Percentiles rank a stretch among this genome's conserved stretches.
These are phyloP conservation scores for Bombardia bombarda DNA, from an alignment of 495 filamentous ascomycete genomes.

Conservation along the genomic window DNA sequence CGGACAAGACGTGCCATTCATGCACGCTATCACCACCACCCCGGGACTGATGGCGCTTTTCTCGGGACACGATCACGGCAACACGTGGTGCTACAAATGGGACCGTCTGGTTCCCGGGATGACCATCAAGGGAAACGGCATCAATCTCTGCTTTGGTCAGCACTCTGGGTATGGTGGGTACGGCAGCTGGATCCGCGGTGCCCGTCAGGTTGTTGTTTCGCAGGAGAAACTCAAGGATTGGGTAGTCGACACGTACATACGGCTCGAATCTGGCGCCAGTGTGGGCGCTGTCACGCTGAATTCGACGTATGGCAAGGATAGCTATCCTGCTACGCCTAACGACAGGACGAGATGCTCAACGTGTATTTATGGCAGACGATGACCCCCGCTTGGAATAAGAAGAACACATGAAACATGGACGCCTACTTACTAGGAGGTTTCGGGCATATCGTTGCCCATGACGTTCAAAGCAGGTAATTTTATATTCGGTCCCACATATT, in stretches of 20 bases:
- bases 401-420: too few species aligned
- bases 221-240: slow-evolving; percentile 25
- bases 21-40: slow-evolving; percentile 51
- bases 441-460: too few species aligned
- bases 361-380: background rate
- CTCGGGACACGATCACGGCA: slow-evolving; percentile 63
- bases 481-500: too few species aligned
- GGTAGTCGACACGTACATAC: slow-evolving; percentile 54
- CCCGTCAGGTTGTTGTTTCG: slow-evolving; percentile 48
- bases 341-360: slow-evolving; percentile 20
- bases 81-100: slow-evolving; percentile 56
- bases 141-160: slow-evolving; percentile 59
- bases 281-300: slow-evolving; percentile 57
- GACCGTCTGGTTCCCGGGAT: slow-evolving; percentile 22
- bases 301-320: slow-evolving; percentile 56
- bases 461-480: too few species aligned
- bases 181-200: slow-evolving; percentile 53
- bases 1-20: slow-evolving; percentile 55
- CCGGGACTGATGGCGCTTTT: slow-evolving; percentile 55
- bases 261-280: slow-evolving; percentile 52
- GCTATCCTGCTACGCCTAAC: slow-evolving; percentile 39
- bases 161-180: slow-evolving; percentile 69
- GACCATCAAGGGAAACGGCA: slow-evolving; percentile 23
- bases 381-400: too few species aligned
- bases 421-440: too few species aligned